Conservation (phyloP, 352 stramenopile genomes). For the Phytopythium vexans region DNA sequence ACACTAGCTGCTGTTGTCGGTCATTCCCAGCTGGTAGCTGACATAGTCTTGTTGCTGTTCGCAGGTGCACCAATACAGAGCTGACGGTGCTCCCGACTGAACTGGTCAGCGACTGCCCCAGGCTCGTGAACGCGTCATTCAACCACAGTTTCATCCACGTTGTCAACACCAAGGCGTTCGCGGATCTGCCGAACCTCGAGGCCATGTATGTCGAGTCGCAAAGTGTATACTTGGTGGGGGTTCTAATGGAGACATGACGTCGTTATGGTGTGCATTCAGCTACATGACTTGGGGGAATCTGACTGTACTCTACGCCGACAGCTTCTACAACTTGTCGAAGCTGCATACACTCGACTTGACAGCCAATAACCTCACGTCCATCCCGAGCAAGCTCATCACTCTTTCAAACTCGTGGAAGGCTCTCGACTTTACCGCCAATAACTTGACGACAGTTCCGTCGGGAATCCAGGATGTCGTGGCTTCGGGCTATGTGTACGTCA, state of each 20-base stretch:
- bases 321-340: slow-evolving; percentile 42
- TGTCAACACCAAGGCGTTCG: slow-evolving; percentile 39
- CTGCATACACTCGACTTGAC: slow-evolving; percentile 58
- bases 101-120: slow-evolving; percentile 34
- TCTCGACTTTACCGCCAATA: slow-evolving; percentile 55
- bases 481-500: slow-evolving; percentile 54
- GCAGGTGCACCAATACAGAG: slow-evolving; percentile 38
- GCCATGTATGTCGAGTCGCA: slow-evolving; percentile 23
- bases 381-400: slow-evolving; percentile 37
- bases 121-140: slow-evolving; percentile 35
- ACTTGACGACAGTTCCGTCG: slow-evolving; percentile 30
- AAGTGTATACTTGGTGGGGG: background rate
- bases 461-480: slow-evolving; percentile 34
- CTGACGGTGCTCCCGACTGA: slow-evolving; percentile 25
- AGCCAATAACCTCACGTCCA: slow-evolving; percentile 39
- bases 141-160: slow-evolving; percentile 42
- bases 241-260: background rate
- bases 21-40: too few species aligned
- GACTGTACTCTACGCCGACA: slow-evolving; percentile 29
- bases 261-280: slow-evolving; percentile 11
- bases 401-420: slow-evolving; percentile 47
- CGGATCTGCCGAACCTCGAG: slow-evolving; percentile 35
- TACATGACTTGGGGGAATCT: slow-evolving; percentile 43
- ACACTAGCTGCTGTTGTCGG: background rate
- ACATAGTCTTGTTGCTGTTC: background rate